A percentile compares a stretch with the other conserved stretches of the same genome.
Conservation (phyloP, 495 filamentous ascomycete species). For the Talaromyces ruber region DNA sequence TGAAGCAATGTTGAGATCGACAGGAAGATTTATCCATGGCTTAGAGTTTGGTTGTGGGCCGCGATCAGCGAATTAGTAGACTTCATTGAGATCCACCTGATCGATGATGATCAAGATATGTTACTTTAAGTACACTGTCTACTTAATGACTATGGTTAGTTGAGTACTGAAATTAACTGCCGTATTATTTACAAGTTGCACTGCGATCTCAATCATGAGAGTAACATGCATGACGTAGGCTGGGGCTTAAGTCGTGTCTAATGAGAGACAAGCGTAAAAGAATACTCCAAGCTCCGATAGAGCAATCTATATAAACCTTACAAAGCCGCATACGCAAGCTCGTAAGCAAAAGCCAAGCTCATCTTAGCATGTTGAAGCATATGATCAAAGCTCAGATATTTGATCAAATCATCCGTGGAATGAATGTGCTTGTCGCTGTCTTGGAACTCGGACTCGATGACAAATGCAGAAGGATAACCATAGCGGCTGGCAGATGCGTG, state of each 20-base stretch:
- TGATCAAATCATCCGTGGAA: conserved; percentile 77
- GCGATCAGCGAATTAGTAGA: not conserved
- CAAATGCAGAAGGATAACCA: conserved; percentile 91
- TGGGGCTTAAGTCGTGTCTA: not conserved
- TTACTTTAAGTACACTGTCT: not conserved
- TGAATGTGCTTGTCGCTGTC: conserved; percentile 86
- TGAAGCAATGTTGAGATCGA: not conserved
- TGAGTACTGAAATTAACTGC: not conserved
- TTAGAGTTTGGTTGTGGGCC: not conserved
- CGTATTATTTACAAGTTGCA: not conserved
- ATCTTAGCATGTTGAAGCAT: conserved; percentile 96
- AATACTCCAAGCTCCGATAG: not conserved
- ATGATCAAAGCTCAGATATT: conserved; percentile 88
- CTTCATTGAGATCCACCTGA: not conserved
- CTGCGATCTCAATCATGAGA: not conserved
- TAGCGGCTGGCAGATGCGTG: conserved; percentile 95
- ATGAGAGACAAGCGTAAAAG: not conserved
- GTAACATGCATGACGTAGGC: not conserved
- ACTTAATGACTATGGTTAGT: not conserved
- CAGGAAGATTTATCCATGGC: not conserved
- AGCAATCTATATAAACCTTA: not conserved
- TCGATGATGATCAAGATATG: not conserved
- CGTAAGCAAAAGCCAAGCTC: conserved; percentile 83
- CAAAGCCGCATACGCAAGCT: conserved; percentile 49
- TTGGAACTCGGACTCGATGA: conserved; percentile 85